These are phyloP conservation scores for Geotrichum ghanense DNA, from an alignment of 805 yeast genomes.

Conservation along the genomic window DNA sequence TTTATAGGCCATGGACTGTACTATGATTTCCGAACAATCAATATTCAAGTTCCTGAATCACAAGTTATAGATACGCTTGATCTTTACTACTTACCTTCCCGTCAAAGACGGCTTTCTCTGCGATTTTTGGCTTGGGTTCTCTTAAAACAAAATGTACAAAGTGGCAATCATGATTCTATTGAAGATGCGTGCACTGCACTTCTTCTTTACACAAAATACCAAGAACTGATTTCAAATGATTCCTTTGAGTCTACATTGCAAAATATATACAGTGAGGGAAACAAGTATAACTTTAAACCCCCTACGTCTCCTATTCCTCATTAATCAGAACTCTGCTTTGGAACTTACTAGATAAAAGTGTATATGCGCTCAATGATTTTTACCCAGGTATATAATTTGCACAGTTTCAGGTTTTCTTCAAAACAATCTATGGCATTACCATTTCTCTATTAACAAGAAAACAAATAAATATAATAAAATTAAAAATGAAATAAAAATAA, in stretches of 20 bases:
- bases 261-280: constrained; percentile 44
- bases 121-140: constrained; percentile 78
- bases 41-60: constrained; percentile 69
- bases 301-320: constrained; percentile 14
- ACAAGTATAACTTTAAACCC: constrained; percentile 26
- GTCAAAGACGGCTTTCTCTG: constrained; percentile 69
- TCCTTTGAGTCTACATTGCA: constrained; percentile 51
- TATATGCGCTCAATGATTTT: too few relatives aligned
- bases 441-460: too few relatives aligned
- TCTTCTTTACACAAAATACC: constrained; percentile 58
- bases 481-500: not conserved
- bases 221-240: constrained; percentile 47
- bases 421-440: too few relatives aligned
- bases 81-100: constrained; percentile 60
- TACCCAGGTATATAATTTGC: too few relatives aligned
- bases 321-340: constrained; percentile 1
- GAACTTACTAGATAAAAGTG: too few relatives aligned
- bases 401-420: too few relatives aligned
- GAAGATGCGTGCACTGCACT: constrained; percentile 92
- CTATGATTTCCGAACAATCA: constrained; percentile 88
- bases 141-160: constrained; percentile 67
- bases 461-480: not conserved
- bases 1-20: constrained; percentile 92
- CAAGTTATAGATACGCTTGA: constrained; percentile 89
- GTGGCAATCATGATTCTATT: constrained; percentile 91